Evolutionary conservation across 177 flowering plant species (phyloP).

Genomic region (Telopea speciosissima): DNA sequence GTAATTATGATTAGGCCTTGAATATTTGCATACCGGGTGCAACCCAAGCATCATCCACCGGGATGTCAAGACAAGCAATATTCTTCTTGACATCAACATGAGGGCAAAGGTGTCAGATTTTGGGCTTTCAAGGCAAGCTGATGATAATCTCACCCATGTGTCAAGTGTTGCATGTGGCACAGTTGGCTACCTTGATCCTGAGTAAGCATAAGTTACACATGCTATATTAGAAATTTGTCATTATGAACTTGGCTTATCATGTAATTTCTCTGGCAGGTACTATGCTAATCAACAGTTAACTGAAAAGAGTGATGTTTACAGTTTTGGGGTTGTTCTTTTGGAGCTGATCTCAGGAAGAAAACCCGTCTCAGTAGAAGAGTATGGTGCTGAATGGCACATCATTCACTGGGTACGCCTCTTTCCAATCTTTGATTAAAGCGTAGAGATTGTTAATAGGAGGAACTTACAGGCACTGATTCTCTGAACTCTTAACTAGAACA

Average conservation of each 20-base stretch:
- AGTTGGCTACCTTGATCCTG: constrained; percentile 93
- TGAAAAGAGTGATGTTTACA: constrained; percentile 88
- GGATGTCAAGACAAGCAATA: constrained; percentile 95
- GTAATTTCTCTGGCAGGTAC: constrained; percentile 43
- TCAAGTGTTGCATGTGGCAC: constrained; percentile 93
- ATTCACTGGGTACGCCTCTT: constrained; percentile 75
- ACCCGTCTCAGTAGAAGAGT: constrained; percentile 72
- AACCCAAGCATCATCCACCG: constrained; percentile 93
- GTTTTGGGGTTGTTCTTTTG: constrained; percentile 92
- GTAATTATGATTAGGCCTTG: constrained; percentile 52
- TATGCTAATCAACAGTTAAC: constrained; percentile 82
- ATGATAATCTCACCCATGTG: constrained; percentile 79
- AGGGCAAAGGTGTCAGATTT: constrained; percentile 95
- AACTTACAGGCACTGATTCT: background rate
- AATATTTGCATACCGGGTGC: constrained; percentile 94
- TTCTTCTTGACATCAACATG: constrained; percentile 85
- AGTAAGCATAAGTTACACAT: constrained; percentile 41
- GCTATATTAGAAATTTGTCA: background rate
- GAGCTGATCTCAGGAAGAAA: constrained; percentile 87
- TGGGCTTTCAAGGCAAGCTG: constrained; percentile 89
- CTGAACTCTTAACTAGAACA: background rate
- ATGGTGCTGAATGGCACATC: constrained; percentile 78
- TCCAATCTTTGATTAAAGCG: background rate
- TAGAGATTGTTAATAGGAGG: background rate
- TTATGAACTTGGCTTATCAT: constrained; percentile 3